Evolutionary conservation across 352 stramenopile genomes (phyloP).

Genomic region (Pythium brachiatum): DNA sequence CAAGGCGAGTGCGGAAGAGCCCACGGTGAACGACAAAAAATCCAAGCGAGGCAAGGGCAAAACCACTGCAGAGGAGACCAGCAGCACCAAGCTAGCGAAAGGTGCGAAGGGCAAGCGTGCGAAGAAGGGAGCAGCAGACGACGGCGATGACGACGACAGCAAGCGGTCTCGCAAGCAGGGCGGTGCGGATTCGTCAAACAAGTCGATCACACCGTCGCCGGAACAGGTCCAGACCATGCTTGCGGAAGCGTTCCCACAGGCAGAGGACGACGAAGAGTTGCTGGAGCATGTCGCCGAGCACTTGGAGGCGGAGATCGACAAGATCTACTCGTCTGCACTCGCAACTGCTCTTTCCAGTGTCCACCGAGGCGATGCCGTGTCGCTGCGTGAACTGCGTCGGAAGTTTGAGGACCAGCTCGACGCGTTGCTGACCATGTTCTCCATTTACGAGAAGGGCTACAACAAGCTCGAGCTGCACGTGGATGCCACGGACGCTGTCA

Average conservation of each 20-base stretch:
- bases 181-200: constrained; percentile 11
- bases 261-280: constrained; percentile 75
- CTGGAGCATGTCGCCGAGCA: constrained; percentile 46
- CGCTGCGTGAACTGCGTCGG: constrained; percentile 62
- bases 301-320: constrained; percentile 39
- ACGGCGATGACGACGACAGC: constrained; percentile 10
- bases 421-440: constrained; percentile 44
- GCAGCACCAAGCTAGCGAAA: constrained; percentile 32
- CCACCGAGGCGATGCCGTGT: constrained; percentile 68
- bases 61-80: constrained; percentile 27
- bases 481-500: constrained; percentile 39
- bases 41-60: constrained; percentile 44
- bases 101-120: constrained; percentile 41
- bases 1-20: constrained; percentile 17
- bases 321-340: constrained; percentile 52
- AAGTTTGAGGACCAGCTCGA: constrained; percentile 80
- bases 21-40: constrained; percentile 28
- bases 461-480: constrained; percentile 68
- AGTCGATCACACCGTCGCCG: constrained; percentile 48
- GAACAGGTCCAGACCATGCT: constrained; percentile 51
- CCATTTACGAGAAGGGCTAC: constrained; percentile 61
- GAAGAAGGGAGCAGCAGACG: constrained; percentile 38
- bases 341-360: constrained; percentile 57
- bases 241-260: constrained; percentile 37
- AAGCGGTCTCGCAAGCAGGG: constrained; percentile 27